These are phyloP conservation scores for Talaromyces wortmannii DNA, from an alignment of 495 filamentous ascomycete genomes.

Conservation along the genomic window DNA sequence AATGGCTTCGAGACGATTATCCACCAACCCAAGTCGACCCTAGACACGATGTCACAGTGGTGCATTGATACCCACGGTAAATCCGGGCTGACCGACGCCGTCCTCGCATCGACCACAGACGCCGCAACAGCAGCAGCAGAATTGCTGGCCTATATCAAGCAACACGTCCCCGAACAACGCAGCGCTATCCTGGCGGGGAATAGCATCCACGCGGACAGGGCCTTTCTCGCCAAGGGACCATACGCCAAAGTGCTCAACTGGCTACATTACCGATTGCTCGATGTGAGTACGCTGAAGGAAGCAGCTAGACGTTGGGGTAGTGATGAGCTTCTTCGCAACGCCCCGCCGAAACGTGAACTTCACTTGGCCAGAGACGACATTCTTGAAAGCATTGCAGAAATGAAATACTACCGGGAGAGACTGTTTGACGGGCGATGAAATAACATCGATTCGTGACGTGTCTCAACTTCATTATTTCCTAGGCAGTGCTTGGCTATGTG, in stretches of 20 bases:
- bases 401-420: constrained; percentile 61
- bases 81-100: constrained; percentile 74
- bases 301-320: constrained; percentile 75
- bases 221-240: constrained; percentile 68
- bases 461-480: not conserved
- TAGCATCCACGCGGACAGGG: constrained; percentile 82
- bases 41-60: constrained; percentile 74
- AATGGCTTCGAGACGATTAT: constrained; percentile 75
- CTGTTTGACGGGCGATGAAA: constrained; percentile 17
- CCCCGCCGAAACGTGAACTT: constrained; percentile 64
- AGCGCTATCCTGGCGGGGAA: constrained; percentile 80
- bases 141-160: constrained; percentile 72
- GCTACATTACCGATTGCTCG: constrained; percentile 83
- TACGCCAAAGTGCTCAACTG: constrained; percentile 67
- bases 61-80: constrained; percentile 56
- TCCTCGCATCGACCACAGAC: constrained; percentile 65
- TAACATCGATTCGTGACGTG: not conserved
- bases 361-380: constrained; percentile 89
- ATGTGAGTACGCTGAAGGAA: constrained; percentile 89
- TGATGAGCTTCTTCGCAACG: constrained; percentile 44
- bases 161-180: constrained; percentile 54
- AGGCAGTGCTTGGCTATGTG: not conserved
- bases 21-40: constrained; percentile 60
- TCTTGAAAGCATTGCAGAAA: constrained; percentile 89
- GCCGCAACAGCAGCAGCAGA: constrained; percentile 63